These are phyloP conservation scores for Sparassis latifolia DNA, from an alignment of 1,284 basidiomycete genomes.

Conservation along the genomic window DNA sequence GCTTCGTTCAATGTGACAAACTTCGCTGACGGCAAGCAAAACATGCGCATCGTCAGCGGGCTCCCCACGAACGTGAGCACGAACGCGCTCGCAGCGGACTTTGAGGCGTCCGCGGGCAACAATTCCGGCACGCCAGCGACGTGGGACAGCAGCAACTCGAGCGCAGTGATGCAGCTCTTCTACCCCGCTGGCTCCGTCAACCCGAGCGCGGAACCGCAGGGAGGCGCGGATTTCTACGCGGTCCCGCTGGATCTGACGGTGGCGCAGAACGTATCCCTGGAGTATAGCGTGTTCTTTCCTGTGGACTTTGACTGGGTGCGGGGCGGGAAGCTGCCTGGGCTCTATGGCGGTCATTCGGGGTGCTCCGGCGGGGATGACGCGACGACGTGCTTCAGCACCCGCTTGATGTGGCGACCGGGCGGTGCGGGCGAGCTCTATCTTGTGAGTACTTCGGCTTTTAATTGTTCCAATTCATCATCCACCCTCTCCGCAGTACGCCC, in stretches of 20 bases:
- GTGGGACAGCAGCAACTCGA: conserved; percentile 9
- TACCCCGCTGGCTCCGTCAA: conserved; percentile 63
- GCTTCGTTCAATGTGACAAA: conserved; percentile 51
- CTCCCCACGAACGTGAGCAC: conserved; percentile 18
- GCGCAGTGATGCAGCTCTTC: conserved; percentile 43
- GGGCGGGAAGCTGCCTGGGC: conserved; percentile 66
- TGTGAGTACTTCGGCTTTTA: conserved; percentile 31
- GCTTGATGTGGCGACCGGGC: conserved; percentile 65
- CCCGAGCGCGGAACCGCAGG: conserved; percentile 48
- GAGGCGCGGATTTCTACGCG: conserved; percentile 69
- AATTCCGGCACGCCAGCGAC: conserved; percentile 7
- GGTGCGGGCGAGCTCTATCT: conserved; percentile 69
- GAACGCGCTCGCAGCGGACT: conserved; percentile 1
- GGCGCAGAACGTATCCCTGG: conserved; percentile 48
- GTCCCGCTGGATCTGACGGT: conserved; percentile 41
- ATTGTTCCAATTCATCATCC: too few species aligned
- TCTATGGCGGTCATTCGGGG: conserved; percentile 60
- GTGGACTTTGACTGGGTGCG: conserved; percentile 58
- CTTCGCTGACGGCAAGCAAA: conserved; percentile 50
- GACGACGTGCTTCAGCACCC: conserved; percentile 61
- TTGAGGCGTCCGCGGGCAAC: conserved; percentile 2
- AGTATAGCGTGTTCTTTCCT: conserved; percentile 64
- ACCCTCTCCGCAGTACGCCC: conserved; percentile 47
- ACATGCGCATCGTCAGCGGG: conserved; percentile 52
- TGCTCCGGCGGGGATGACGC: conserved; percentile 68